phyloP scores from a whole-genome alignment of 306 rosid species.

The Vigna nakashimae region DNA sequence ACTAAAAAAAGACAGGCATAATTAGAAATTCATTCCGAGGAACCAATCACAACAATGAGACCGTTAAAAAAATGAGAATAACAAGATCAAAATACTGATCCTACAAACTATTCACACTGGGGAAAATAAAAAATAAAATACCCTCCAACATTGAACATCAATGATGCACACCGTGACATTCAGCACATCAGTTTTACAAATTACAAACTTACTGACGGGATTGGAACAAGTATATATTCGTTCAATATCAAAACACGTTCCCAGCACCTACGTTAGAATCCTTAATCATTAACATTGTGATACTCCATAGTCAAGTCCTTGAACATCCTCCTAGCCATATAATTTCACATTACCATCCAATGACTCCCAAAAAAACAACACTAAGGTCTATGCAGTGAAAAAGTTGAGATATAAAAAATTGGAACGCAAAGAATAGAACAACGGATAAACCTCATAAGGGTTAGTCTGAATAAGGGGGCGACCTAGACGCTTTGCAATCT shows the following conservation, averaged over 20 bases:
- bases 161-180: slow-evolving; percentile 1
- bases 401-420: too few species aligned
- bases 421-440: neutral
- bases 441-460: slow-evolving; percentile 74
- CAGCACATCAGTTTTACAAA: neutral
- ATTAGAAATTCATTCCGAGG: neutral
- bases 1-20: neutral
- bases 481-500: slow-evolving; percentile 89
- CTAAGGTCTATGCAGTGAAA: neutral
- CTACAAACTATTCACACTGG: neutral
- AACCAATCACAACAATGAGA: slow-evolving; percentile 5
- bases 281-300: neutral
- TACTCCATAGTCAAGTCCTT: neutral
- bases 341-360: neutral
- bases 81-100: neutral
- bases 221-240: neutral
- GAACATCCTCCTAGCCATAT: neutral
- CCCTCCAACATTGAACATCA: neutral
- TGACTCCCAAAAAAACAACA: neutral
- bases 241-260: slow-evolving; percentile 1
- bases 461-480: slow-evolving; percentile 95
- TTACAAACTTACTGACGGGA: neutral
- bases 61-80: neutral
- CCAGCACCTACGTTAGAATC: neutral
- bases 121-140: neutral